Evolutionary conservation across 306 rosid species (phyloP).

Genomic region (Acmispon strigosus): DNA sequence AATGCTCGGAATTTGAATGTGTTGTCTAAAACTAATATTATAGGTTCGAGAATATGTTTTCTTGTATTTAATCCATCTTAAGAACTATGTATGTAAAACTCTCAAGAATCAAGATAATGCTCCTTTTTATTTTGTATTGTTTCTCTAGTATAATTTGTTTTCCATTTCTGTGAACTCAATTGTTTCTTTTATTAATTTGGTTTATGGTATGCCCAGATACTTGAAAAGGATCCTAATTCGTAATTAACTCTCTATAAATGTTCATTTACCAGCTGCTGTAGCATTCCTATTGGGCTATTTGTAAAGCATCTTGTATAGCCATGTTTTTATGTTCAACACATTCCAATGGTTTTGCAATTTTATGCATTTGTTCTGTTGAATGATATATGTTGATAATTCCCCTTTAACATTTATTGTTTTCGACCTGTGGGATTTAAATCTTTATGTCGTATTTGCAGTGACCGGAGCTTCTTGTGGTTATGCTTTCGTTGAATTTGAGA

Average conservation of each 20-base stretch:
- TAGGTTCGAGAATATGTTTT: neutral
- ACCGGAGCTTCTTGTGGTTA: conserved; percentile 91
- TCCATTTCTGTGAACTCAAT: neutral
- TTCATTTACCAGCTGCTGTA: neutral
- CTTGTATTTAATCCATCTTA: conserved; percentile 1
- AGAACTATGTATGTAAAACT: neutral
- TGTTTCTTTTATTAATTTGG: neutral
- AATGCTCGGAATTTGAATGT: neutral
- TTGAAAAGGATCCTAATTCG: neutral
- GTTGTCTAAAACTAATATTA: neutral
- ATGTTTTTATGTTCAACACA: neutral
- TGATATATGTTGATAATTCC: neutral
- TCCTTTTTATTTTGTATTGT: neutral
- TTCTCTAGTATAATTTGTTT: neutral
- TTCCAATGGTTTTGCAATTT: neutral
- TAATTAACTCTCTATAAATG: neutral
- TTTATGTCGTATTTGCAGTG: conserved; percentile 36
- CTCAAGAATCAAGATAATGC: neutral
- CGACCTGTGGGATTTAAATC: neutral
- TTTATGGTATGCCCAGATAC: neutral
- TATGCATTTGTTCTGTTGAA: neutral
- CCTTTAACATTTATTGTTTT: neutral
- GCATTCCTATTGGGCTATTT: neutral
- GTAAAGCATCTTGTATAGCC: neutral
- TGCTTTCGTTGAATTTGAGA: conserved; percentile 88